phyloP scores from a whole-genome alignment of 1,284 basidiomycete genomes.

The Rhodotorula sp. region DNA sequence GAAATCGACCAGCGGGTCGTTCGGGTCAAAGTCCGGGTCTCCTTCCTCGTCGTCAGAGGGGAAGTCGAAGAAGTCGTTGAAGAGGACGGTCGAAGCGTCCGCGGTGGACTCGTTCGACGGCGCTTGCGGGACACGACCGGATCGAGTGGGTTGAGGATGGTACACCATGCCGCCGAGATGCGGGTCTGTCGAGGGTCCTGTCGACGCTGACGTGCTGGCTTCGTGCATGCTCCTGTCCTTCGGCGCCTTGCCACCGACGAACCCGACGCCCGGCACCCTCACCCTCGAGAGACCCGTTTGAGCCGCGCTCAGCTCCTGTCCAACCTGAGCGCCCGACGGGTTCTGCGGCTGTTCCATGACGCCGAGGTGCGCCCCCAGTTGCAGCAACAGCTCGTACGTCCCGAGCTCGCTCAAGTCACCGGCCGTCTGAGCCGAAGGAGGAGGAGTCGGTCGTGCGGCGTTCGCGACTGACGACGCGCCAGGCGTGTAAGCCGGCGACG shows the following conservation, averaged over 20 bases:
- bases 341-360: not conserved
- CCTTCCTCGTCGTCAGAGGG: slow-evolving; percentile 32
- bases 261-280: too few relatives aligned
- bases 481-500: slow-evolving; percentile 3
- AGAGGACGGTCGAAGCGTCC: slow-evolving; percentile 31
- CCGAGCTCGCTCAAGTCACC: slow-evolving; percentile 3
- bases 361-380: not conserved
- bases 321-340: too few relatives aligned
- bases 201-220: too few relatives aligned
- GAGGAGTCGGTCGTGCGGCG: not conserved
- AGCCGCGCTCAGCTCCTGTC: not conserved
- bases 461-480: not conserved
- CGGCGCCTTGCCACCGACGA: too few relatives aligned
- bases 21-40: slow-evolving; percentile 30
- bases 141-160: slow-evolving; percentile 24
- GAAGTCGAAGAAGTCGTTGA: slow-evolving; percentile 39
- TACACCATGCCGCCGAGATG: slow-evolving; percentile 2
- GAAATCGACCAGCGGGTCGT: slow-evolving; percentile 1
- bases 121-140: slow-evolving; percentile 23
- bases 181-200: too few relatives aligned
- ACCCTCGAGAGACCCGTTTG: not conserved
- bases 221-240: too few relatives aligned
- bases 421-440: not conserved
- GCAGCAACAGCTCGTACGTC: slow-evolving; percentile 6
- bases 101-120: not conserved